phyloP scores from a whole-genome alignment of 1,284 basidiomycete species.

The Phaffia rhodozyma region DNA sequence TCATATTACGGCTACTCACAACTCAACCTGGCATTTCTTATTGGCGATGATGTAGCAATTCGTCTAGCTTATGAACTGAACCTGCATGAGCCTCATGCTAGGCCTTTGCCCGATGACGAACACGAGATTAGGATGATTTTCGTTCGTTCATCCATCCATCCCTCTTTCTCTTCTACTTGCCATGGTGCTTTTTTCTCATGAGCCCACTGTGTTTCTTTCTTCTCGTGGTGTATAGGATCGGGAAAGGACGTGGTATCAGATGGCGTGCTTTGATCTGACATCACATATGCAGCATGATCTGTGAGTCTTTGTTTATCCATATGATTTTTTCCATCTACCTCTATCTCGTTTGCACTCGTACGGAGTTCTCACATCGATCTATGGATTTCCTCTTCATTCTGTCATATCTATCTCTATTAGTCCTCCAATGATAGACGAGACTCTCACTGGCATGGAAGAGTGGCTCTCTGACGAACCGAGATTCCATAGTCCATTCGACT shows the following conservation, averaged over 20 bases:
- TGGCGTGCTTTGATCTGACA: constrained; percentile 20
- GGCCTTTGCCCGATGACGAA: constrained; percentile 27
- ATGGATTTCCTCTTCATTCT: too few species aligned
- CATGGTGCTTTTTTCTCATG: too few species aligned
- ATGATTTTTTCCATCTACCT: too few species aligned
- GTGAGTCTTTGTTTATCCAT: too few species aligned
- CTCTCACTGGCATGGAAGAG: too few species aligned
- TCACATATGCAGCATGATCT: background rate
- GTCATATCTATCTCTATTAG: too few species aligned
- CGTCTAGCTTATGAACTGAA: constrained; percentile 34
- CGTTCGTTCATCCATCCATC: background rate
- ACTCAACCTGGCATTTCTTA: background rate
- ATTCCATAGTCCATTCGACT: too few species aligned
- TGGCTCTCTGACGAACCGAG: too few species aligned
- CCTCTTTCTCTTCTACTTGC: background rate
- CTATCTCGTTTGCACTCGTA: too few species aligned
- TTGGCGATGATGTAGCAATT: constrained; percentile 16
- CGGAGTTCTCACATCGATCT: too few species aligned
- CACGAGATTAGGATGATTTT: constrained; percentile 18
- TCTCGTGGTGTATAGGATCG: constrained; percentile 13
- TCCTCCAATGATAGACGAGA: too few species aligned
- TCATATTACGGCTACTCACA: background rate
- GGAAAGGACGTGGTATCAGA: constrained; percentile 21
- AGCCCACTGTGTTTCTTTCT: too few species aligned
- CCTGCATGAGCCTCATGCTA: constrained; percentile 24